Evolutionary conservation across 1,139 yeast species (phyloP).

Genomic region (Yamadazyma buinensis): DNA sequence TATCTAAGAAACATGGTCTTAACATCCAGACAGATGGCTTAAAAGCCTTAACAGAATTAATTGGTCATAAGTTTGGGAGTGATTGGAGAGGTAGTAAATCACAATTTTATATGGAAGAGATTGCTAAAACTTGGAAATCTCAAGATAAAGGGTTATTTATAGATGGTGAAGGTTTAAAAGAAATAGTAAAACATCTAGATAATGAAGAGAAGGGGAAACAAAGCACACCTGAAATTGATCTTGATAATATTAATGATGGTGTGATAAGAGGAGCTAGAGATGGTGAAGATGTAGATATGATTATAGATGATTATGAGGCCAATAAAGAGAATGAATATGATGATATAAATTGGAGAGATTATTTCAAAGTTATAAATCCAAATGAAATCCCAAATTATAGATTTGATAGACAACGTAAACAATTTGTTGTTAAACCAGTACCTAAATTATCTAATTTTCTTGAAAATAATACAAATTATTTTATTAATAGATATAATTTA

Average conservation of each 20-base stretch:
- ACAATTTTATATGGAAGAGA: slow-evolving; percentile 67
- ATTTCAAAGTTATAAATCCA: slow-evolving; percentile 64
- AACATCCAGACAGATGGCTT: slow-evolving; percentile 87
- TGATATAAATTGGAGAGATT: slow-evolving; percentile 64
- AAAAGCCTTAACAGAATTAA: slow-evolving; percentile 61
- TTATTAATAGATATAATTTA: slow-evolving; percentile 49
- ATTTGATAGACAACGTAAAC: slow-evolving; percentile 65
- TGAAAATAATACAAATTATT: slow-evolving; percentile 23
- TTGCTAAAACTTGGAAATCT: slow-evolving; percentile 81
- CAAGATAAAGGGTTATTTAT: slow-evolving; percentile 85
- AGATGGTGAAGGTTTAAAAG: slow-evolving; percentile 66
- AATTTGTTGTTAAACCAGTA: slow-evolving; percentile 42
- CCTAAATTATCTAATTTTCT: slow-evolving; percentile 17
- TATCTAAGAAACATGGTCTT: slow-evolving; percentile 89
- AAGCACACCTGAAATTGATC: slow-evolving; percentile 8
- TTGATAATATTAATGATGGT: slow-evolving; percentile 8
- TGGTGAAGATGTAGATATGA: slow-evolving; percentile 6
- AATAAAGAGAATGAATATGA: slow-evolving; percentile 11
- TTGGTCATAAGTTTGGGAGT: slow-evolving; percentile 75
- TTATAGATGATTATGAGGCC: slow-evolving; percentile 13
- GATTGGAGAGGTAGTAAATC: slow-evolving; percentile 80
- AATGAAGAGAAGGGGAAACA: slow-evolving; percentile 9
- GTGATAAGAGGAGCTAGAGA: background rate
- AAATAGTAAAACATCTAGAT: slow-evolving; percentile 55
- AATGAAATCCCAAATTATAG: slow-evolving; percentile 61